phyloP scores from a whole-genome alignment of 2,329 filamentous ascomycete species.

The Epichloe gansuensis region DNA sequence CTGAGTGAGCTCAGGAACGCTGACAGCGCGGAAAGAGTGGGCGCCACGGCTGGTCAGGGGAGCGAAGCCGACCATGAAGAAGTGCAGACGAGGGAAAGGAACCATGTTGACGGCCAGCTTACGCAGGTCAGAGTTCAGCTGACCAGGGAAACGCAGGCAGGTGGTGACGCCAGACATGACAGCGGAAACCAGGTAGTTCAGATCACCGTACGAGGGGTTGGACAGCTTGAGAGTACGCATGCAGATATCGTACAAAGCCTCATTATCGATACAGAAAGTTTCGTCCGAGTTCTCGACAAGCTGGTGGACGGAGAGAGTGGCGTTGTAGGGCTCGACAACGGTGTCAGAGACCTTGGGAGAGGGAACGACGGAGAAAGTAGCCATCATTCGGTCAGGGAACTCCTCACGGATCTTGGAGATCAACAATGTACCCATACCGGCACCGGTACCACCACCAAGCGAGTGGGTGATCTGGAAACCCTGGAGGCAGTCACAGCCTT shows the following conservation, averaged over 20 bases:
- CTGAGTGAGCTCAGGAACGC: slow-evolving; percentile 94
- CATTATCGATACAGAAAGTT: slow-evolving; percentile 99
- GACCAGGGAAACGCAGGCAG: slow-evolving; percentile 95
- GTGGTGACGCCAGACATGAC: slow-evolving; percentile 99
- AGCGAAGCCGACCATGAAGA: slow-evolving; percentile 99
- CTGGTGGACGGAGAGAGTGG: slow-evolving; percentile 96
- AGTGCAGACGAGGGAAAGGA: slow-evolving; percentile 99
- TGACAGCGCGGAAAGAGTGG: slow-evolving; percentile 92
- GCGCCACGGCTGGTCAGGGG: slow-evolving; percentile 73
- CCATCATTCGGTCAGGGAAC: slow-evolving; percentile 99
- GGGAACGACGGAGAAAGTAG: slow-evolving; percentile 95
- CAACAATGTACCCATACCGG: slow-evolving; percentile 97
- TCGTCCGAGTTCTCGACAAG: slow-evolving; percentile 99
- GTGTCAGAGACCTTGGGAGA: slow-evolving; percentile 99
- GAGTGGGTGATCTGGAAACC: slow-evolving; percentile 99
- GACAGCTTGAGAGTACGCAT: slow-evolving; percentile 98
- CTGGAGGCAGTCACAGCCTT: slow-evolving; percentile 97
- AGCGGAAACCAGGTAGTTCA: slow-evolving; percentile 97
- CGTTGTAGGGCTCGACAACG: slow-evolving; percentile 99
- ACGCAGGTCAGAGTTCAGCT: slow-evolving; percentile 98
- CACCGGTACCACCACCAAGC: slow-evolving; percentile 97
- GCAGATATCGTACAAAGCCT: slow-evolving; percentile 99
- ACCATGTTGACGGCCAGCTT: slow-evolving; percentile 99
- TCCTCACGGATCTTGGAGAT: slow-evolving; percentile 98
- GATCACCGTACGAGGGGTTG: slow-evolving; percentile 95